Evolutionary conservation across 2,329 filamentous ascomycete species (phyloP).

Genomic region (Oidium heveae): DNA sequence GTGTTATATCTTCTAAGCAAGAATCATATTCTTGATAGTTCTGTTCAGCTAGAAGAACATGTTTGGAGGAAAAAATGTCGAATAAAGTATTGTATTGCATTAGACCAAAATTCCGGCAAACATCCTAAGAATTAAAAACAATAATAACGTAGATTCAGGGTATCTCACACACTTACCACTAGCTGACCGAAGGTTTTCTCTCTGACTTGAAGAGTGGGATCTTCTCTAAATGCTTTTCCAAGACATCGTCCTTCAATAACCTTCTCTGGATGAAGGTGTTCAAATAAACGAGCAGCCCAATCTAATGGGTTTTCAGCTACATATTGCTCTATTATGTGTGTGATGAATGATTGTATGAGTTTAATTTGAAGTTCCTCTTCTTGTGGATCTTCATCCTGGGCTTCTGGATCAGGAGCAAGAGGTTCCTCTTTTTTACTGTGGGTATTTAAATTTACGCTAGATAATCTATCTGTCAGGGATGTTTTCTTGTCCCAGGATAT

Average conservation of each 20-base stretch:
- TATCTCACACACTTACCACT: conserved; percentile 23
- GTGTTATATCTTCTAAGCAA: conserved; percentile 24
- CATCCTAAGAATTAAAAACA: conserved; percentile 6
- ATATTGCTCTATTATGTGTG: conserved; percentile 51
- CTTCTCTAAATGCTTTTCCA: conserved; percentile 36
- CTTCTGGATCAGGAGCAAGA: conserved; percentile 36
- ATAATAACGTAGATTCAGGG: not conserved
- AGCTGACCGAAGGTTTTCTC: conserved; percentile 48
- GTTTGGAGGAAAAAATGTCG: conserved; percentile 20
- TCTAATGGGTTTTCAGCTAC: conserved; percentile 33
- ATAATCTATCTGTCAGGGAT: conserved; percentile 30
- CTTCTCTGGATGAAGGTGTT: conserved; percentile 39
- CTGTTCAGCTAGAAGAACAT: conserved; percentile 17
- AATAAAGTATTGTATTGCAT: conserved; percentile 18
- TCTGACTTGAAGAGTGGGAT: conserved; percentile 32
- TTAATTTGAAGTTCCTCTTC: conserved; percentile 37
- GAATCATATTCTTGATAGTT: conserved; percentile 20
- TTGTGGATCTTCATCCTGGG: conserved; percentile 24
- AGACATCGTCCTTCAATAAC: conserved; percentile 37
- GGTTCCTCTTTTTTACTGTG: conserved; percentile 20
- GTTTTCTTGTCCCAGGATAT: conserved; percentile 43
- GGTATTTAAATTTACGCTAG: conserved; percentile 27
- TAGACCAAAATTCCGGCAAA: conserved; percentile 33
- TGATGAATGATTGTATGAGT: conserved; percentile 53
- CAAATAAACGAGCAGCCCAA: conserved; percentile 39